Conservation (phyloP, 345 rosid genomes). For the Carallia pectinifolia region DNA sequence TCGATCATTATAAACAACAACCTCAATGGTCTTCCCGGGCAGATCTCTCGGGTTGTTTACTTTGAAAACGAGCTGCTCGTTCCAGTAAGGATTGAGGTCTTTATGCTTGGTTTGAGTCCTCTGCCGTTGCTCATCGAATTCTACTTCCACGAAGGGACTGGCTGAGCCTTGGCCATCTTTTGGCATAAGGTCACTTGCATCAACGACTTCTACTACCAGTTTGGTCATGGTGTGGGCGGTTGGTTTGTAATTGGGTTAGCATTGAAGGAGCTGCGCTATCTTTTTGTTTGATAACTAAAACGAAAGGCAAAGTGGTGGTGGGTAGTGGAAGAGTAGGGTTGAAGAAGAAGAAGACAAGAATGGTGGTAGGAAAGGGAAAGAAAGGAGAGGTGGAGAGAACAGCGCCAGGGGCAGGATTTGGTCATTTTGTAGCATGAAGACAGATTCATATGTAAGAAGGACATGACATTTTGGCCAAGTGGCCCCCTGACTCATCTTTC, state of each 20-base stretch:
- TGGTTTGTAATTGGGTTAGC: neutral
- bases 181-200: slow-evolving; percentile 76
- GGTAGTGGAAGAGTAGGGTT: slow-evolving; percentile 21
- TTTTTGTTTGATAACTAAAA: neutral
- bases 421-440: slow-evolving; percentile 29
- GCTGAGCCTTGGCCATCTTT: slow-evolving; percentile 86
- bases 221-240: slow-evolving; percentile 46
- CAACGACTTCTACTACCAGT: slow-evolving; percentile 68
- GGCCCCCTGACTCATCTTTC: slow-evolving; percentile 9
- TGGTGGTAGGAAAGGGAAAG: slow-evolving; percentile 6
- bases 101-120: slow-evolving; percentile 60
- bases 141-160: slow-evolving; percentile 67
- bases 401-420: slow-evolving; percentile 18
- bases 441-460: slow-evolving; percentile 26
- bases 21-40: slow-evolving; percentile 44
- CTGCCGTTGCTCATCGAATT: slow-evolving; percentile 51
- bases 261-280: neutral
- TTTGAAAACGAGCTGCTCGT: slow-evolving; percentile 60
- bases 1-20: slow-evolving; percentile 56
- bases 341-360: slow-evolving; percentile 25
- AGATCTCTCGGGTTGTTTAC: slow-evolving; percentile 41
- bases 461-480: slow-evolving; percentile 8
- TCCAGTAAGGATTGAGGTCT: slow-evolving; percentile 79
- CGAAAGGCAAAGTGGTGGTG: slow-evolving; percentile 8
- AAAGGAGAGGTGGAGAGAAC: neutral